Percentiles rank a stretch among this genome's conserved stretches.
These are phyloP conservation scores for Cystobasidium ongulense DNA, from an alignment of 768 basidiomycete species.

Conservation along the genomic window DNA sequence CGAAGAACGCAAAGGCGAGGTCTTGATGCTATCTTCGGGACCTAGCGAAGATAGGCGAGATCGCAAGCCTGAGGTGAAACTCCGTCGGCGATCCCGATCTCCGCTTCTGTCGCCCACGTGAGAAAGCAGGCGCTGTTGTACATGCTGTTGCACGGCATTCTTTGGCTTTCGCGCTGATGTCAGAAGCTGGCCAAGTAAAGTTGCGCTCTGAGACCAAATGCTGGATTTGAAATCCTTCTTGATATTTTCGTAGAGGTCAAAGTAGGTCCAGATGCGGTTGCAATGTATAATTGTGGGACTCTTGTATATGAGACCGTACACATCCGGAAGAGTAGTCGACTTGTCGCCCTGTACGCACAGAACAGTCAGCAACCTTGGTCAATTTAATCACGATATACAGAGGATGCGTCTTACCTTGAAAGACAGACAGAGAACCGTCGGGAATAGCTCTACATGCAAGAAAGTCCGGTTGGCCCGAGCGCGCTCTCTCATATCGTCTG, in stretches of 20 bases:
- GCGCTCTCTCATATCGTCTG: slow-evolving; percentile 51
- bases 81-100: slow-evolving; percentile 2
- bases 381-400: not conserved
- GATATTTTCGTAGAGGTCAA: slow-evolving; percentile 17
- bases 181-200: slow-evolving; percentile 26
- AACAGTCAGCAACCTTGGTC: slow-evolving; percentile 1
- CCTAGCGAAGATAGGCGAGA: slow-evolving; percentile 4
- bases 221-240: slow-evolving; percentile 28
- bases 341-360: slow-evolving; percentile 30
- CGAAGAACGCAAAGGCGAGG: slow-evolving; percentile 3
- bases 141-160: slow-evolving; percentile 25
- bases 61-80: not conserved
- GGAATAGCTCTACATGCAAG: slow-evolving; percentile 61
- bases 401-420: slow-evolving; percentile 37
- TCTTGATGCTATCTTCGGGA: not conserved
- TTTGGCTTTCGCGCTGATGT: slow-evolving; percentile 34
- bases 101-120: slow-evolving; percentile 1
- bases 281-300: slow-evolving; percentile 73
- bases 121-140: slow-evolving; percentile 11
- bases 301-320: slow-evolving; percentile 73
- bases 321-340: slow-evolving; percentile 45
- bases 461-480: slow-evolving; percentile 72
- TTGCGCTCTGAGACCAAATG: slow-evolving; percentile 31
- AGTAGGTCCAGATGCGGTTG: slow-evolving; percentile 50
- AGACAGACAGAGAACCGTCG: slow-evolving; percentile 36